These are phyloP conservation scores for Flaveria trinervia DNA, from an alignment of 129 eudicot genomes.

Conservation along the genomic window DNA sequence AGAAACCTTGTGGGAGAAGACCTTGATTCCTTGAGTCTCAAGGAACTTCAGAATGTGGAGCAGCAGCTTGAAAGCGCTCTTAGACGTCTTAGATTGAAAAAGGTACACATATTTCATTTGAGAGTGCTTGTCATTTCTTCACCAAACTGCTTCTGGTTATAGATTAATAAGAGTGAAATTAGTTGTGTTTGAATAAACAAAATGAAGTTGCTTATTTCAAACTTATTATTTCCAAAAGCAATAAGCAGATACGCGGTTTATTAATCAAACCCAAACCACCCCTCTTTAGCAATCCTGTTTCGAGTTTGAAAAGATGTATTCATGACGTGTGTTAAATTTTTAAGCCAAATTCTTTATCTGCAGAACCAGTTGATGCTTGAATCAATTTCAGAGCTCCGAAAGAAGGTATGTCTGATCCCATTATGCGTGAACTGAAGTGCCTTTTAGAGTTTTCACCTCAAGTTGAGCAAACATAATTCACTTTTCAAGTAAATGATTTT, in stretches of 20 bases:
- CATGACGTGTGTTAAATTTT: not conserved
- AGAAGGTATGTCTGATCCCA: conserved; percentile 48
- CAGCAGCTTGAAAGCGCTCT: conserved; percentile 78
- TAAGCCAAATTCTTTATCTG: conserved; percentile 24
- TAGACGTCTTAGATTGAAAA: conserved; percentile 66
- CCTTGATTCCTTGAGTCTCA: conserved; percentile 56
- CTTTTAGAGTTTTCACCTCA: not conserved
- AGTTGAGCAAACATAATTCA: not conserved
- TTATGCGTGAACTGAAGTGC: not conserved
- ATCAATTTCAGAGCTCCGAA: conserved; percentile 76
- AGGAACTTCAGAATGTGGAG: conserved; percentile 82
- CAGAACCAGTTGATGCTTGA: conserved; percentile 87
- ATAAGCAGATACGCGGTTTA: too few species aligned
- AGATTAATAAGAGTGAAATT: not conserved
- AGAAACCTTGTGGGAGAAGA: conserved; percentile 92
- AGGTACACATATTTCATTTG: conserved; percentile 43
- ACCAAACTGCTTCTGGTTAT: too few species aligned
- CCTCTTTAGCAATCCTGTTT: too few species aligned
- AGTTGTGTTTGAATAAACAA: not conserved
- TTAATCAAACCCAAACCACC: not conserved
- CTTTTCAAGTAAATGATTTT: not conserved
- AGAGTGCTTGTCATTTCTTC: not conserved
- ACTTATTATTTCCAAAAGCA: too few species aligned
- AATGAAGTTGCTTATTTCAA: too few species aligned
- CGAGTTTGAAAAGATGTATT: too few species aligned